Conservation (phyloP, 805 yeast species). For the Blastobotrys mokoenaii region DNA sequence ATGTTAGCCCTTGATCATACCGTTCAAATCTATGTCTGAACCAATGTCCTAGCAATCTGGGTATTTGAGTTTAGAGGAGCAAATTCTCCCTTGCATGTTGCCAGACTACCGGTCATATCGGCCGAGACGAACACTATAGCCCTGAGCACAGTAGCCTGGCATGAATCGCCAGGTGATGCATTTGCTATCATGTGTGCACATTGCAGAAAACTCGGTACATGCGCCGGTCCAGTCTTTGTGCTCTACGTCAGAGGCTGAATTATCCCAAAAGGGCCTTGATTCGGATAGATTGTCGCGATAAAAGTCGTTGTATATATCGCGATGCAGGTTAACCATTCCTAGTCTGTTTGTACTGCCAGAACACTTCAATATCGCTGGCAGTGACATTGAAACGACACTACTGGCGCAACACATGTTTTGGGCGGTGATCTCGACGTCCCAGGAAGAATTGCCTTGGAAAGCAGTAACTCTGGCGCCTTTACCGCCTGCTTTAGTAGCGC, state of each 20-base stretch:
- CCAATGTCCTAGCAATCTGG: too few relatives aligned
- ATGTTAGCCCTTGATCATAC: too few relatives aligned
- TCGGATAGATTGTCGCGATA: slow-evolving; percentile 4
- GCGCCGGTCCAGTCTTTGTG: too few relatives aligned
- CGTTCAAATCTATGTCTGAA: too few relatives aligned
- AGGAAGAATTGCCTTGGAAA: slow-evolving; percentile 28
- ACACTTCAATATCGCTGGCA: slow-evolving; percentile 22
- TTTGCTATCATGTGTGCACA: too few relatives aligned
- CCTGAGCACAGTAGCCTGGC: slow-evolving; percentile 9
- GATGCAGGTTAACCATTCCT: slow-evolving; percentile 17
- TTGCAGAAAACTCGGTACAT: too few relatives aligned
- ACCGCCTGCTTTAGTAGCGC: slow-evolving; percentile 10
- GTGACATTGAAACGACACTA: slow-evolving; percentile 27
- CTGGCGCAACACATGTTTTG: slow-evolving; percentile 26
- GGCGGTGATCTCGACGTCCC: slow-evolving; percentile 8
- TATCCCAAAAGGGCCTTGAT: slow-evolving; percentile 20
- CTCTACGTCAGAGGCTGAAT: neutral
- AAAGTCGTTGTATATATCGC: slow-evolving; percentile 29
- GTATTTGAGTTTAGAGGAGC: too few relatives aligned
- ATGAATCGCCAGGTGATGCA: slow-evolving; percentile 9
- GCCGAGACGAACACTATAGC: slow-evolving; percentile 7
- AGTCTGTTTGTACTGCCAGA: slow-evolving; percentile 29
- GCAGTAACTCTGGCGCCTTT: slow-evolving; percentile 1
- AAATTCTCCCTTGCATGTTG: too few relatives aligned
- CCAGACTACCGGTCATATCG: too few relatives aligned